phyloP scores from a whole-genome alignment of 371 early-diverging fungal genomes.

The Mucor velutinosus region DNA sequence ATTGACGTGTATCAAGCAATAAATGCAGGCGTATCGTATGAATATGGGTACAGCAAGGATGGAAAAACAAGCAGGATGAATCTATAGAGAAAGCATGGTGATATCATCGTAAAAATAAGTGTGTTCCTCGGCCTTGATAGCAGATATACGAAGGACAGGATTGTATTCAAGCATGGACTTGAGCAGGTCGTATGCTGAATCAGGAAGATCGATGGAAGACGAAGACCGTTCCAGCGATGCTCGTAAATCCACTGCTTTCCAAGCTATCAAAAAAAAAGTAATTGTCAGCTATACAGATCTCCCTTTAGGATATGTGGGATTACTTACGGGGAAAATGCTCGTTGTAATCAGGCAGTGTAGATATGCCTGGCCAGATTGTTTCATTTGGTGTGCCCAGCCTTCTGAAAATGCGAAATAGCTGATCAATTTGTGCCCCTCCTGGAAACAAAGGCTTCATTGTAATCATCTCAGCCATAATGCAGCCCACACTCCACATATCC shows the following conservation, averaged over 20 bases:
- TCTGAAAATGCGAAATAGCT: conserved; percentile 30
- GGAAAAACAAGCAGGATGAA: neutral
- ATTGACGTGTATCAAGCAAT: neutral
- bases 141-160: conserved; percentile 32
- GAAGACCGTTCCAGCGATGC: conserved; percentile 2
- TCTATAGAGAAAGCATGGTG: conserved; percentile 11
- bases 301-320: too few relatives aligned
- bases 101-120: conserved; percentile 30
- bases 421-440: conserved; percentile 24
- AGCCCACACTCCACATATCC: conserved; percentile 99
- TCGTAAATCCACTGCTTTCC: conserved; percentile 19
- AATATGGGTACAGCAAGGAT: neutral
- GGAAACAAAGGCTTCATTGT: conserved; percentile 84
- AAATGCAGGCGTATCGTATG: neutral
- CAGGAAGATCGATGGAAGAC: conserved; percentile 8
- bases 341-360: conserved; percentile 59
- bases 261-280: conserved; percentile 12
- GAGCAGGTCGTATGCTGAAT: conserved; percentile 20
- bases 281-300: neutral
- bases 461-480: conserved; percentile 97
- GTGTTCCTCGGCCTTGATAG: conserved; percentile 28
- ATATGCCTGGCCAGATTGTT: conserved; percentile 88
- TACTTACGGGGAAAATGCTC: conserved; percentile 26
- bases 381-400: conserved; percentile 94
- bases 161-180: conserved; percentile 34